Conservation (phyloP, 345 rosid genomes). For the Corchorus olitorius region DNA sequence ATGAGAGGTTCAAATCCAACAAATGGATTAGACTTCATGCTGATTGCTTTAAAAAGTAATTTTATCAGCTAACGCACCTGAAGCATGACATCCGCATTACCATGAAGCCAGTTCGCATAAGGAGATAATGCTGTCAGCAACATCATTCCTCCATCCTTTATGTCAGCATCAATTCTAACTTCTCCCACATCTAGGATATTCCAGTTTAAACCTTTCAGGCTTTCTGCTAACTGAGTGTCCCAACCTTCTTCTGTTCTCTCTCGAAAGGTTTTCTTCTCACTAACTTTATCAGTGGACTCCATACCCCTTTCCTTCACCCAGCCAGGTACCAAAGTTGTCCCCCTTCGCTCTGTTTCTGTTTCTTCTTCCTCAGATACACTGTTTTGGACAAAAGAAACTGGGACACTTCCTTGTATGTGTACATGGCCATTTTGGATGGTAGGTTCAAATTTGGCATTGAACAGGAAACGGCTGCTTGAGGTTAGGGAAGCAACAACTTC, state of each 20-base stretch:
- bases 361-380: conserved; percentile 61
- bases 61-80: conserved; percentile 49
- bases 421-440: conserved; percentile 92
- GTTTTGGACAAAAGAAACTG: conserved; percentile 72
- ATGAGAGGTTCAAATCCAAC: background rate
- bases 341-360: conserved; percentile 52
- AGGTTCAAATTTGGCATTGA: conserved; percentile 95
- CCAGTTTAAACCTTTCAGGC: conserved; percentile 89
- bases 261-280: conserved; percentile 59
- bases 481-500: conserved; percentile 94
- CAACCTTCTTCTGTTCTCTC: conserved; percentile 87
- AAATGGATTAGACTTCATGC: background rate
- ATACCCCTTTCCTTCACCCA: conserved; percentile 74
- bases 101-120: conserved; percentile 87
- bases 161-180: conserved; percentile 91
- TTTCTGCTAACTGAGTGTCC: conserved; percentile 86
- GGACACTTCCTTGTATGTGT: conserved; percentile 94
- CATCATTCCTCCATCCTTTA: conserved; percentile 99
- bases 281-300: conserved; percentile 47
- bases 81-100: conserved; percentile 89
- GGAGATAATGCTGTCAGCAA: conserved; percentile 92
- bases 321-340: conserved; percentile 64
- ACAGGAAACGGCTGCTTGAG: conserved; percentile 84
- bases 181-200: conserved; percentile 91
- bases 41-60: conserved; percentile 5